Base-by-base conservation (phyloP, 176 grass and related monocot genomes). In the Oryza coarctata region DNA sequence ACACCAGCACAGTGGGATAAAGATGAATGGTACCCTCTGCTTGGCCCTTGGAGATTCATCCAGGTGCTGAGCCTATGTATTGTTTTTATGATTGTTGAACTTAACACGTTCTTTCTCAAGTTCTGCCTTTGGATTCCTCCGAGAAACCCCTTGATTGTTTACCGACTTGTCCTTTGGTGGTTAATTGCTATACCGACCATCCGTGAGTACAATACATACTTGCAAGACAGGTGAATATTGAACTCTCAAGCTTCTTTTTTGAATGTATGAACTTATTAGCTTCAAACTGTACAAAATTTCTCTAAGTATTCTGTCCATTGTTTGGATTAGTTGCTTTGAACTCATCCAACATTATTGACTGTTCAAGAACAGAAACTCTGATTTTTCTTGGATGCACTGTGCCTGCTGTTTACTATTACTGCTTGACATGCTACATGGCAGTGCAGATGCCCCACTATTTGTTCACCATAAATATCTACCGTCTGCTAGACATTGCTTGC, bases 71-170 rank as follows among this genome's bases (percentile, higher is more conserved):
- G 82, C 89, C 83, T 99, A 60, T 99, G 96, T 61, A 50, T 94
- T 73, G 83, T 95, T 63, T 99, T 99, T 88, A 95, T 99, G 96
- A 91, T 80, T 1, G 93, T 99, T 9, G 96, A 99, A 38, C 85
- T 99, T 33, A 99, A 95, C 85, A 99, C 96, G 31, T 99, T 99
- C 82, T 99, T 99, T 79, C 91, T 99, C 65, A 99, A 99, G 65
- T 99, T 99, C 75, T 94, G 91, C 85, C 91, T 99, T 36, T 99
- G 96, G 96, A 90, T 95, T 79, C 96, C 96, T 70, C 96, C 96
- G 0, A 83, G 80, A 65, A 99, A 99, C 26, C 96, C 96, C 9
- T 89, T 99, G 63, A 87, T 99, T 77, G 75, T 91, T 22, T 99
- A 99, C 75, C 87, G 96, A 35, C 63, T 99, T 66, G 80, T 99